These are phyloP conservation scores for Allomyces arbusculus DNA, from an alignment of 192 early-diverging fungal species.

Conservation along the genomic window DNA sequence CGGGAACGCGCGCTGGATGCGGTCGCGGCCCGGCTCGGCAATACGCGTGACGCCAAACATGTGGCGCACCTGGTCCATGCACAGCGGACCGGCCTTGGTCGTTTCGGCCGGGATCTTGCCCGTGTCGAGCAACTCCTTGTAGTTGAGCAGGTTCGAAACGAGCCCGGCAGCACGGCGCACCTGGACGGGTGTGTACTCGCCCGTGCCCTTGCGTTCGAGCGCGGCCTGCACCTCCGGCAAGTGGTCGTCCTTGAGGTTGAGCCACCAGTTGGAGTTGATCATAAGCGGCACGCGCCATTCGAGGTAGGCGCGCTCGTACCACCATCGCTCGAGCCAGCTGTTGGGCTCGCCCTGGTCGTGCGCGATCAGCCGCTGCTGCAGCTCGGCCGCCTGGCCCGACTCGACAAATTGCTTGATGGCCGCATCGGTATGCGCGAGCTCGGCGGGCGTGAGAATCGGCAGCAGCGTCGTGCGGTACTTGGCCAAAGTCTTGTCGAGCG, in stretches of 20 bases:
- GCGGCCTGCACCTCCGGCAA: constrained; percentile 17
- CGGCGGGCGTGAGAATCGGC: constrained; percentile 39
- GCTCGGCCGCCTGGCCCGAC: constrained; percentile 43
- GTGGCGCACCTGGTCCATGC: constrained; percentile 86
- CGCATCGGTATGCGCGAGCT: constrained; percentile 32
- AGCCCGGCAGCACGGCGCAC: constrained; percentile 57
- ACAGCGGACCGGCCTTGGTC: constrained; percentile 47
- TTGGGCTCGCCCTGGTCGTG: constrained; percentile 43
- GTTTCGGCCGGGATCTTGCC: constrained; percentile 41
- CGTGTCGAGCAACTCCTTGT: constrained; percentile 47
- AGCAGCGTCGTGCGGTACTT: constrained; percentile 56
- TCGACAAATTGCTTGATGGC: constrained; percentile 52
- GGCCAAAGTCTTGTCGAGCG: constrained; percentile 46
- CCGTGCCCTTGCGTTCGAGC: constrained; percentile 8
- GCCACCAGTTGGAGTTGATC: constrained; percentile 79
- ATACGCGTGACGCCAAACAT: constrained; percentile 72
- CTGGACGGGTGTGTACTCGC: constrained; percentile 52
- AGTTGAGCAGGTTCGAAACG: constrained; percentile 40
- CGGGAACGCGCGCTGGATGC: constrained; percentile 47
- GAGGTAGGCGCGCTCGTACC: constrained; percentile 58
- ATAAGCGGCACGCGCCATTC: constrained; percentile 59
- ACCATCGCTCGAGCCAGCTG: constrained; percentile 78
- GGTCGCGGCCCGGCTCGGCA: constrained; percentile 43
- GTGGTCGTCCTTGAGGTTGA: constrained; percentile 41
- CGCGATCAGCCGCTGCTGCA: constrained; percentile 51